phyloP scores from a whole-genome alignment of 805 yeast genomes.

The Metschnikowia borealis region DNA sequence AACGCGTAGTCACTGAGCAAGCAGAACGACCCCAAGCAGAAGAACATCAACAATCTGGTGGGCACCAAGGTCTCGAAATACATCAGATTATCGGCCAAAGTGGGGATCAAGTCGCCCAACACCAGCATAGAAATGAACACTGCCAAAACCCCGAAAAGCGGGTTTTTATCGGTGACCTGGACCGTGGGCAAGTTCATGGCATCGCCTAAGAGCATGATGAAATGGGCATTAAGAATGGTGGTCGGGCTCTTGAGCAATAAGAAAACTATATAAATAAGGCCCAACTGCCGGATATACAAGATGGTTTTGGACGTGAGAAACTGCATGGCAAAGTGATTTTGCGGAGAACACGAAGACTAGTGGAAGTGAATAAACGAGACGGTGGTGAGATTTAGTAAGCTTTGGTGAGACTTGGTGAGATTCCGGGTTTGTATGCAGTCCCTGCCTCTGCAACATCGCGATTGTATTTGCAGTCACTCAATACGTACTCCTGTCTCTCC shows the following conservation, averaged over 20 bases:
- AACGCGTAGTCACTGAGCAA: conserved; percentile 43
- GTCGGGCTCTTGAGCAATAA: conserved; percentile 46
- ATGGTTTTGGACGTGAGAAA: conserved; percentile 48
- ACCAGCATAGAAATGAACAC: conserved; percentile 43
- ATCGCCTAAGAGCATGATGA: conserved; percentile 50
- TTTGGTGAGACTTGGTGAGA: too few relatives aligned
- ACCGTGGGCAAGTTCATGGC: conserved; percentile 50
- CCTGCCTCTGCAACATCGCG: conserved; percentile 1
- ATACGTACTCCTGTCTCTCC: too few relatives aligned
- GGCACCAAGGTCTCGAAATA: conserved; percentile 64
- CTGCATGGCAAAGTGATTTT: conserved; percentile 34
- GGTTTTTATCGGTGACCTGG: conserved; percentile 33
- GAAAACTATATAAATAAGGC: conserved; percentile 43
- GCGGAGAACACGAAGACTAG: too few relatives aligned
- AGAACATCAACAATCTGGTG: conserved; percentile 47
- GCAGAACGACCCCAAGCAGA: conserved; percentile 46
- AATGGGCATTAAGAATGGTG: conserved; percentile 41
- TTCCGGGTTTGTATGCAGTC: too few relatives aligned
- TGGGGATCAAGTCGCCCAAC: conserved; percentile 53
- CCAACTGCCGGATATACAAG: conserved; percentile 44
- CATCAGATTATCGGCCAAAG: conserved; percentile 32
- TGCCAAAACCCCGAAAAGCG: conserved; percentile 48
- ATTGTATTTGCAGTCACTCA: conserved; percentile 2
- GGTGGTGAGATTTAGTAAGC: too few relatives aligned
- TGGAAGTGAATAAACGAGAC: too few relatives aligned